phyloP scores from a whole-genome alignment of 192 early-diverging fungal species.

The Phycomyces nitens region DNA sequence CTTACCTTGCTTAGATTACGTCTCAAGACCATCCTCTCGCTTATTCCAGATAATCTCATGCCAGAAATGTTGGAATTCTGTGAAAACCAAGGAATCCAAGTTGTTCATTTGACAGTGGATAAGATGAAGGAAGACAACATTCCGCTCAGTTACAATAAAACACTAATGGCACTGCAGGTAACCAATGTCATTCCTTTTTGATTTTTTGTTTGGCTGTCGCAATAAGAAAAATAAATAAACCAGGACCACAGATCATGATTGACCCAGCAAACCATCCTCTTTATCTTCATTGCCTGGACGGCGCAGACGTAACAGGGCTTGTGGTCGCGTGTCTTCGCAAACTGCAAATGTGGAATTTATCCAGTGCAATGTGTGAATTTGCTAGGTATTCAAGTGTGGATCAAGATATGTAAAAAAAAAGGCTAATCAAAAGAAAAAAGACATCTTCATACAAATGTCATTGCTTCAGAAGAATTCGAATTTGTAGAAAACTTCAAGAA shows the following conservation, averaged over 20 bases:
- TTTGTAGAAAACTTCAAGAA: slow-evolving; percentile 73
- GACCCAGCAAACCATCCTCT: slow-evolving; percentile 70
- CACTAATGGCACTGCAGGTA: slow-evolving; percentile 62
- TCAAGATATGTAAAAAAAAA: too few species aligned
- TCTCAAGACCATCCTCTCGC: slow-evolving; percentile 80
- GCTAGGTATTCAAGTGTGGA: slow-evolving; percentile 40
- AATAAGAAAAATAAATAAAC: too few species aligned
- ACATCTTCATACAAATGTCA: slow-evolving; percentile 51
- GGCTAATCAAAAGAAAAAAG: slow-evolving; percentile 12
- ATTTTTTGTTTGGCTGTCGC: too few species aligned
- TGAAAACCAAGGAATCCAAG: slow-evolving; percentile 54
- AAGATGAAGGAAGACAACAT: slow-evolving; percentile 83
- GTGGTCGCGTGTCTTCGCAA: slow-evolving; percentile 85
- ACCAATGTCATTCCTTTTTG: neutral
- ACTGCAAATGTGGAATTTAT: slow-evolving; percentile 83
- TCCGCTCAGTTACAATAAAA: slow-evolving; percentile 73
- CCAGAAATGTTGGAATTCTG: slow-evolving; percentile 62
- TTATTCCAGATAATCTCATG: slow-evolving; percentile 74
- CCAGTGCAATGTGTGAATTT: slow-evolving; percentile 70
- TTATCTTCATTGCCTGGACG: slow-evolving; percentile 91
- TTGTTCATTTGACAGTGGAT: slow-evolving; percentile 68
- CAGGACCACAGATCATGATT: slow-evolving; percentile 56
- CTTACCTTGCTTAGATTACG: slow-evolving; percentile 44
- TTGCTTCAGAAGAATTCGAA: slow-evolving; percentile 66
- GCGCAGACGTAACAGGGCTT: slow-evolving; percentile 80